Conservation (phyloP, 78 protist species). For the slime mould (Dictyostelium discoideum) region dicty_2.7 NC_007089.4:790501-791000, state of each 20-base stretch:
- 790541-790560: constrained; percentile 25
- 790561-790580: background rate
- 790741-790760: too few species aligned
- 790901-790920: constrained; percentile 70
- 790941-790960: constrained; percentile 26
- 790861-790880: constrained; percentile 5
- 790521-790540: constrained; percentile 60
- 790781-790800: too few species aligned
- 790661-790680: too few species aligned
- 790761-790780: too few species aligned
- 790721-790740: too few species aligned
- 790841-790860: constrained; percentile 67
- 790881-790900: constrained; percentile 21
- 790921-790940: constrained; percentile 69
- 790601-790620: constrained; percentile 49
- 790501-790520: constrained; percentile 16
- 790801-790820: too few species aligned
- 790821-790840: constrained; percentile 17
- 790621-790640: too few species aligned
- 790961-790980: constrained; percentile 8
- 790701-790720: too few species aligned
- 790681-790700: too few species aligned
- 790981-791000: background rate
- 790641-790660: too few species aligned
- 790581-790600: constrained; percentile 23